phyloP scores from a whole-genome alignment of 257 asterid genomes.

The Marsdenia floribunda region DNA sequence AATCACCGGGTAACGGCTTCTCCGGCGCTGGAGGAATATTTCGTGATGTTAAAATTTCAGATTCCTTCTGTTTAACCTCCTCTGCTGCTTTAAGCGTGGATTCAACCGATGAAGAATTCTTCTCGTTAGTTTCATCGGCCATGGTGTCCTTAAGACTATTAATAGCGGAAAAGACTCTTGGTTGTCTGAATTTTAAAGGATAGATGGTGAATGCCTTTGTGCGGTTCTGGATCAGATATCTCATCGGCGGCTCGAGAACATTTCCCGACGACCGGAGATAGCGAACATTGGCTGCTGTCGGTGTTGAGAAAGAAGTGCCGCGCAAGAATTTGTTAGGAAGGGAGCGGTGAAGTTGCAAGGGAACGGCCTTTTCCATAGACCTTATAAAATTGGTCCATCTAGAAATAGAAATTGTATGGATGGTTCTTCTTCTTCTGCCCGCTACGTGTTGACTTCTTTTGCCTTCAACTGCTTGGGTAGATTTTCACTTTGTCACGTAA shows the following conservation, averaged over 20 bases:
- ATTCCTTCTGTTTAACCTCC: conserved; percentile 22
- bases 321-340: neutral
- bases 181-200: neutral
- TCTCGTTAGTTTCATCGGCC: conserved; percentile 36
- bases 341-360: neutral
- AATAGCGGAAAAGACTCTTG: neutral
- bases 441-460: conserved; percentile 9
- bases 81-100: conserved; percentile 14
- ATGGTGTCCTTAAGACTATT: conserved; percentile 14
- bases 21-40: conserved; percentile 63
- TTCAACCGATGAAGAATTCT: conserved; percentile 4
- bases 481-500: too few relatives aligned
- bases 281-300: neutral
- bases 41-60: neutral
- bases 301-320: neutral
- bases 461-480: too few relatives aligned
- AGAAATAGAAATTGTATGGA: neutral
- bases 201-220: neutral
- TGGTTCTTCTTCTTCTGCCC: neutral
- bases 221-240: neutral
- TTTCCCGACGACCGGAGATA: neutral
- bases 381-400: neutral
- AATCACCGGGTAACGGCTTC: conserved; percentile 75
- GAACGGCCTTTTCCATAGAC: conserved; percentile 10
- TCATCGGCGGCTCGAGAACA: neutral